Base-by-base conservation (phyloP, 352 stramenopile genomes). In the Halophytophthora batemanensis region DNA sequence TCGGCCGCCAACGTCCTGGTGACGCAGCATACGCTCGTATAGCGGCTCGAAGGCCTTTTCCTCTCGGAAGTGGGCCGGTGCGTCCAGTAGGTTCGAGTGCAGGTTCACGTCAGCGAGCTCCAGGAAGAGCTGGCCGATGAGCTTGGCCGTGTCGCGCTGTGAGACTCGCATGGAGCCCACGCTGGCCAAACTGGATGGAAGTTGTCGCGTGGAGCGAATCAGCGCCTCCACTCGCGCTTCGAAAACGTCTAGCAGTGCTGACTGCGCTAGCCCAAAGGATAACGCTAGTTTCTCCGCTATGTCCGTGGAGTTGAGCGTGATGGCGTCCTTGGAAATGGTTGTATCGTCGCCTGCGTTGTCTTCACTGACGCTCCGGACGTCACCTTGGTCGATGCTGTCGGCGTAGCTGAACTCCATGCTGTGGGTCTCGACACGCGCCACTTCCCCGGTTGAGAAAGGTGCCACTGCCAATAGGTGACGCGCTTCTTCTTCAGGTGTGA, bases 31-130 rank as follows among this genome's bases (percentile, higher is more conserved):
- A 43, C 81, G 81, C 60, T 88, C 73, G 66, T 98, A 98, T 22
- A 94, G 63, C 17, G 86, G 87, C 70, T 98, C 90, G 66, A 89
- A 96, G 47, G 82, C 59, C 66, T 98, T 84, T 40, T 98, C 87
- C 82, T 91, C 65, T 15, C 61, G 18, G 55, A 98, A 92, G 28
- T 93, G 96, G 41, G 97, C 88, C 1, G 90, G 92, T 22, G 93
- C 94, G 60, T 97, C 90, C 36, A 98, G 61, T 41, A 98, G 90
- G 44, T 97, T 92, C 43, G 83, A 96, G 64, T 98, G 86, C 43
- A 98, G 70, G 54, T 98, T 98, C 17, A 98, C 80, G 40, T 96
- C 86, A 6, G 89, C 77, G 1, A 88, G 53, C 58, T 91, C 79
- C 28, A 96, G 93, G 49, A 93, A 95, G 19, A 97, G 68, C 56